Percentiles rank a stretch among this genome's conserved stretches.
phyloP scores from a whole-genome alignment of 331 rosid genomes.

The Phaseolus coccineus region DNA sequence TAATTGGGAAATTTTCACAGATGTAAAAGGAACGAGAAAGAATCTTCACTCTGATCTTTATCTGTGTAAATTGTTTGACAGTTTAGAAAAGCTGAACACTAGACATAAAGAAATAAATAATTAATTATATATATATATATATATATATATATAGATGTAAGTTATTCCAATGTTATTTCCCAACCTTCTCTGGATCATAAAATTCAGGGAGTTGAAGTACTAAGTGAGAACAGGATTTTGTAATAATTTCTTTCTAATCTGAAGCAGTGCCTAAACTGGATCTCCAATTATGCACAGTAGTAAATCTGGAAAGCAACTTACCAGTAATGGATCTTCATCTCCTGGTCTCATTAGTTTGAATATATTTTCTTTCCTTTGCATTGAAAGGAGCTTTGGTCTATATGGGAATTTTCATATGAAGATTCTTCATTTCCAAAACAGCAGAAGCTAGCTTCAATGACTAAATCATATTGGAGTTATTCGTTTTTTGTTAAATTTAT shows the following conservation, averaged over 20 bases:
- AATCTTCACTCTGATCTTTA: constrained; percentile 81
- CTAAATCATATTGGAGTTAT: too few relatives aligned
- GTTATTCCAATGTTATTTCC: constrained; percentile 33
- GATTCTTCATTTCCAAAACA: too few relatives aligned
- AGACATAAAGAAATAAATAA: background rate
- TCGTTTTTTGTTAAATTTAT: too few relatives aligned
- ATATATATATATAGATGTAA: background rate
- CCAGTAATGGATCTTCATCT: too few relatives aligned
- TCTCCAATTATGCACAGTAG: constrained; percentile 67
- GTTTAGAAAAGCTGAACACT: constrained; percentile 36
- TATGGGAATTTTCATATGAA: too few relatives aligned
- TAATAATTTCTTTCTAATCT: constrained; percentile 79
- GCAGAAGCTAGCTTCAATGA: too few relatives aligned
- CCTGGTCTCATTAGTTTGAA: too few relatives aligned
- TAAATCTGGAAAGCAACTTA: constrained; percentile 60
- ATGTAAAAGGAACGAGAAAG: constrained; percentile 53
- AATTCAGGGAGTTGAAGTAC: constrained; percentile 81
- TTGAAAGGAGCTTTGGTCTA: too few relatives aligned
- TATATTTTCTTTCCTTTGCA: too few relatives aligned
- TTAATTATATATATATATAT: too few relatives aligned
- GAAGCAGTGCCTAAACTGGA: constrained; percentile 63
- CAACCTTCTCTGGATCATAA: constrained; percentile 86
- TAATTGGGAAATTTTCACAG: constrained; percentile 15
- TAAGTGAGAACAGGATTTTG: constrained; percentile 86
- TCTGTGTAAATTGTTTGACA: constrained; percentile 53